phyloP scores from a whole-genome alignment of 202 grass and related monocot genomes.

The Digitaria exilis region DNA sequence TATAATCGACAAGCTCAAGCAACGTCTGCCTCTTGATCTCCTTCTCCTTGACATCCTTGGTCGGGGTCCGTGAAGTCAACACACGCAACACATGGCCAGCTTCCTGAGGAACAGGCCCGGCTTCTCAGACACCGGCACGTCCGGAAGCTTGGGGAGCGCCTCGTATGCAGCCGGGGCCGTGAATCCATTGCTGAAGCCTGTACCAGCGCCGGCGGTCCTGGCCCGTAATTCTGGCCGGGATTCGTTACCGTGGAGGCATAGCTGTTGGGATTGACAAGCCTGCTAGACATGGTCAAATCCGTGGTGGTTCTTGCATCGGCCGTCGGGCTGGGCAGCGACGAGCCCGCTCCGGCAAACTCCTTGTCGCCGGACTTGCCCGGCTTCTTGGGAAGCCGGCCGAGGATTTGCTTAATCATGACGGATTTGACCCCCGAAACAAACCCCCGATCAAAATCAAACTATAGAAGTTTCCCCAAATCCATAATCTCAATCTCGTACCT shows the following conservation, averaged over 20 bases:
- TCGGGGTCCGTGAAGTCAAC: constrained; percentile 82
- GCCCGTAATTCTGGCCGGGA: constrained; percentile 36
- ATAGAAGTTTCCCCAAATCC: constrained; percentile 23
- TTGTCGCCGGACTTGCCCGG: constrained; percentile 71
- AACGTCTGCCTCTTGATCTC: constrained; percentile 92
- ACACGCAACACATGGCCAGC: constrained; percentile 75
- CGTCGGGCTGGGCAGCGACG: constrained; percentile 47
- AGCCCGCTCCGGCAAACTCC: constrained; percentile 54
- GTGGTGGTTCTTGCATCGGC: constrained; percentile 57
- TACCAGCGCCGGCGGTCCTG: constrained; percentile 30
- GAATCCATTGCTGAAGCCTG: constrained; percentile 60
- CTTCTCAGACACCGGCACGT: constrained; percentile 70
- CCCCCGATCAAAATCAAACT: constrained; percentile 24
- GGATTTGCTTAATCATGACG: constrained; percentile 87
- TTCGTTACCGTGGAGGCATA: constrained; percentile 24
- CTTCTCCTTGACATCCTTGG: constrained; percentile 89
- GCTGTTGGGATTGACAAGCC: constrained; percentile 40
- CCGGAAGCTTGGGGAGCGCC: constrained; percentile 63
- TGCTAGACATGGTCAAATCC: constrained; percentile 51
- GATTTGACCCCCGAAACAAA: constrained; percentile 25
- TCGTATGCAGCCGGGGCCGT: constrained; percentile 42
- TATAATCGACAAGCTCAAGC: constrained; percentile 91
- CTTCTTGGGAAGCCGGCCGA: constrained; percentile 84
- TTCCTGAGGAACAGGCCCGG: constrained; percentile 77
- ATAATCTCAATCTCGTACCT: constrained; percentile 3